Conservation (phyloP, 2,329 filamentous ascomycete species). For the Shiraia sp. region DNA sequence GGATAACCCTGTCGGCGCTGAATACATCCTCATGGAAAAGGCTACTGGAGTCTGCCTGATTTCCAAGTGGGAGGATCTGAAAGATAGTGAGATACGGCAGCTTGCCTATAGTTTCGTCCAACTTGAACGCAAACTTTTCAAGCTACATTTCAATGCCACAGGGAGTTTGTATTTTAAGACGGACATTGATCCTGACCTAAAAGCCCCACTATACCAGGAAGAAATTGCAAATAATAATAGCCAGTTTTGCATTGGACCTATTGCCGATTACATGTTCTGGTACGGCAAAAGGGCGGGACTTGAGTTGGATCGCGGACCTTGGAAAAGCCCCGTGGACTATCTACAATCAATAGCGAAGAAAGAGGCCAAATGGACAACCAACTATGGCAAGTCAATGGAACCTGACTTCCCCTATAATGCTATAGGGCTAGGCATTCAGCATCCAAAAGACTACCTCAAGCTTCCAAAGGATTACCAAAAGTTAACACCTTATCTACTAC, state of each 20-base stretch:
- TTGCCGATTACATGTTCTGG: slow-evolving; percentile 26
- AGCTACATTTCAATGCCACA: slow-evolving; percentile 26
- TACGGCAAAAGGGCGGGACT: slow-evolving; percentile 26
- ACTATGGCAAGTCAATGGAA: slow-evolving; percentile 14
- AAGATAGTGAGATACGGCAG: slow-evolving; percentile 12
- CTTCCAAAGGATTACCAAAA: slow-evolving; percentile 9
- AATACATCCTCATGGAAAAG: slow-evolving; percentile 44
- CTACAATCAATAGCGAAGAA: slow-evolving; percentile 15
- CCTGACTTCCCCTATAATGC: slow-evolving; percentile 15
- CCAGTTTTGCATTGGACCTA: slow-evolving; percentile 30
- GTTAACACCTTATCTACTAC: slow-evolving; percentile 14
- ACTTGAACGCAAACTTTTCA: slow-evolving; percentile 24
- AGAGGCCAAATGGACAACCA: slow-evolving; percentile 13
- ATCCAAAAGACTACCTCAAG: slow-evolving; percentile 11
- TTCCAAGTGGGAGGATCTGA: slow-evolving; percentile 27
- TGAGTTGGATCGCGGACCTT: slow-evolving; percentile 28
- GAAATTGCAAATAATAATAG: slow-evolving; percentile 7
- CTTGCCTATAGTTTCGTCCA: slow-evolving; percentile 26
- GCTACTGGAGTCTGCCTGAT: slow-evolving; percentile 31
- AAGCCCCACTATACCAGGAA: slow-evolving; percentile 10
- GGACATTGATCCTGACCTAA: slow-evolving; percentile 18
- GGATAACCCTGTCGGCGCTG: slow-evolving; percentile 40
- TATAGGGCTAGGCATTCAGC: slow-evolving; percentile 13
- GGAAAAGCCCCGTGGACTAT: slow-evolving; percentile 21
- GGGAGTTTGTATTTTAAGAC: slow-evolving; percentile 33